Percentiles rank a stretch among this genome's conserved stretches.
Conservation (phyloP, 75 land plant species). For the Pinus albicaulis region DNA sequence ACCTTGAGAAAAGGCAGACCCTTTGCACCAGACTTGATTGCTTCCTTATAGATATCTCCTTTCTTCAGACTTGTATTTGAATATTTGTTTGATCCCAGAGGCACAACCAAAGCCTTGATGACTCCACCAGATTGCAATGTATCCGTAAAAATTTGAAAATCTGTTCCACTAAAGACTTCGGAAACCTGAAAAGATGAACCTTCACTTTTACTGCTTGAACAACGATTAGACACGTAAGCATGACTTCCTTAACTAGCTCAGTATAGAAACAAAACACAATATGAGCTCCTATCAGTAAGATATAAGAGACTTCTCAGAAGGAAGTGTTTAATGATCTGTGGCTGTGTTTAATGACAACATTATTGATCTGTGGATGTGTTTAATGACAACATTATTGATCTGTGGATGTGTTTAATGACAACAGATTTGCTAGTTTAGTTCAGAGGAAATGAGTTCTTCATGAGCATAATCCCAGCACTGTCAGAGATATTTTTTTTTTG, state of each 20-base stretch:
- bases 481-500: neutral
- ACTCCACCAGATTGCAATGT: conserved; percentile 61
- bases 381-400: neutral
- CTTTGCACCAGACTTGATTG: conserved; percentile 87
- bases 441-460: neutral
- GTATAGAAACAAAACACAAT: neutral
- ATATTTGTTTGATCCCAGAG: conserved; percentile 62
- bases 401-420: neutral
- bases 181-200: conserved; percentile 55
- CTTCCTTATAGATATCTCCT: conserved; percentile 86
- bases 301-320: neutral
- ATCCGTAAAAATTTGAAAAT: conserved; percentile 75
- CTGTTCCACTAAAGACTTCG: conserved; percentile 54
- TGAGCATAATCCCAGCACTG: neutral
- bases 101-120: conserved; percentile 76
- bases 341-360: too few relatives aligned
- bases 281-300: neutral
- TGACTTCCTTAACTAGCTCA: too few relatives aligned
- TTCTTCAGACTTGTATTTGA: conserved; percentile 86
- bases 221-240: neutral
- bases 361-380: too few relatives aligned
- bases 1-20: conserved; percentile 91
- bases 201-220: neutral
- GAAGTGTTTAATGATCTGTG: neutral
- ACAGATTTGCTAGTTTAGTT: neutral